Evolutionary conservation across 768 basidiomycete species (phyloP).

Genomic region (Leccinum obscurum): DNA sequence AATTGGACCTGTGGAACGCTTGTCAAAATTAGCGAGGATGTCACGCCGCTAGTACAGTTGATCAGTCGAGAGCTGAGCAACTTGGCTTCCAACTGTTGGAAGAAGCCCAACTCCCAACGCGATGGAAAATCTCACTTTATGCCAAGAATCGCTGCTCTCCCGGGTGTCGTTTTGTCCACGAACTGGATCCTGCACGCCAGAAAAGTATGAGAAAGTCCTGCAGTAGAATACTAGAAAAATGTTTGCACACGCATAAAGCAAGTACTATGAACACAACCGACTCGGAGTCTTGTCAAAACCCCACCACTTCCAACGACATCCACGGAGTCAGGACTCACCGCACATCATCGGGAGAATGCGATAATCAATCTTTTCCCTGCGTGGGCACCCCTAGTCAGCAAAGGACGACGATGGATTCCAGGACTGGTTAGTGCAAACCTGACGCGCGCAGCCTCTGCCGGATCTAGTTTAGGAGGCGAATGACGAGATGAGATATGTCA

Average conservation of each 20-base stretch:
- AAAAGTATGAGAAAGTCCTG: neutral
- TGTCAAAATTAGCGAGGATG: neutral
- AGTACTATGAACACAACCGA: conserved; percentile 38
- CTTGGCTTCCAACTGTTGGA: conserved; percentile 40
- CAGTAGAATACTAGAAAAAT: neutral
- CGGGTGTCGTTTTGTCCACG: conserved; percentile 72
- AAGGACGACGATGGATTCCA: neutral
- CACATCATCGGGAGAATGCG: conserved; percentile 72
- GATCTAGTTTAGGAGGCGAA: conserved; percentile 37
- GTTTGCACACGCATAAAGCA: conserved; percentile 48
- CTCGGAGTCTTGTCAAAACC: neutral
- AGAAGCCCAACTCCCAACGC: neutral
- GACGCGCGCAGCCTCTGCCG: conserved; percentile 50
- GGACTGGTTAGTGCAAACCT: conserved; percentile 36
- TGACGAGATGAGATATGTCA: neutral
- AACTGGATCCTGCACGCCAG: conserved; percentile 30
- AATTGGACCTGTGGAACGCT: conserved; percentile 54
- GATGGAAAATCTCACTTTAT: conserved; percentile 47
- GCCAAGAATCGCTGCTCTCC: conserved; percentile 66
- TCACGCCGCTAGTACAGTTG: conserved; percentile 29
- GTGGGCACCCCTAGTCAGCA: neutral
- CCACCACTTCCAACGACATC: neutral
- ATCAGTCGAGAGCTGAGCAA: conserved; percentile 61
- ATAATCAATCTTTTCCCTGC: conserved; percentile 52
- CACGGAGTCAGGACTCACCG: conserved; percentile 42